Evolutionary conservation across 371 early-diverging fungal genomes (phyloP).

Genomic region (Ordospora colligata): DNA sequence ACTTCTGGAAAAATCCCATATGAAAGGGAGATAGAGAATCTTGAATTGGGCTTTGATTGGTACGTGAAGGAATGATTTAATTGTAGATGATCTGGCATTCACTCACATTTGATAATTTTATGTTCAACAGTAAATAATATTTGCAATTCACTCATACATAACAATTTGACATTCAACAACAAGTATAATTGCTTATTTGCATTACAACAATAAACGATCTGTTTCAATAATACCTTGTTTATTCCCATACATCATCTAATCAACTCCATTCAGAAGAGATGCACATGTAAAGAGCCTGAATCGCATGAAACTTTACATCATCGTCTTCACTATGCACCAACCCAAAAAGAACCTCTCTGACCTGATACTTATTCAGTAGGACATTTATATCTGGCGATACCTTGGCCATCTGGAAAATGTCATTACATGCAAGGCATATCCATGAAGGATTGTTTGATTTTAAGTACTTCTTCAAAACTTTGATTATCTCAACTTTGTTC

Average conservation of each 20-base stretch:
- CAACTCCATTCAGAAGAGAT: constrained; percentile 54
- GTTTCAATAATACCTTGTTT: too few species aligned
- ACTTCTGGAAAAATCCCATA: constrained; percentile 49
- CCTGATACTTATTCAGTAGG: constrained; percentile 43
- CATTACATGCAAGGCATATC: constrained; percentile 57
- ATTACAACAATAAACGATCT: too few species aligned
- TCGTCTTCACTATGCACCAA: constrained; percentile 49
- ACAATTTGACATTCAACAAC: too few species aligned
- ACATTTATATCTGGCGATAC: constrained; percentile 41
- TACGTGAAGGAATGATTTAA: not conserved
- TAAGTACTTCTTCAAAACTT: constrained; percentile 55
- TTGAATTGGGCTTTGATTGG: not conserved
- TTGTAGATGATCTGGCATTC: not conserved
- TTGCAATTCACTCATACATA: too few species aligned
- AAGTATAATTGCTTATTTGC: too few species aligned
- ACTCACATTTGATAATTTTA: too few species aligned
- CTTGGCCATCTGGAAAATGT: constrained; percentile 55
- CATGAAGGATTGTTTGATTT: constrained; percentile 46
- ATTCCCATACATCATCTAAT: not conserved
- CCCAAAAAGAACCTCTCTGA: constrained; percentile 52
- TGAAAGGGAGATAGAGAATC: not conserved
- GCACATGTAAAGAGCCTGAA: constrained; percentile 55
- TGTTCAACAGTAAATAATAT: too few species aligned
- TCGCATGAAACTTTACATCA: constrained; percentile 57
- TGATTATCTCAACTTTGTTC: constrained; percentile 53